These are phyloP conservation scores for Aspergillaceae sp. DNA, from an alignment of 2,329 filamentous ascomycete species.

Conservation along the genomic window DNA sequence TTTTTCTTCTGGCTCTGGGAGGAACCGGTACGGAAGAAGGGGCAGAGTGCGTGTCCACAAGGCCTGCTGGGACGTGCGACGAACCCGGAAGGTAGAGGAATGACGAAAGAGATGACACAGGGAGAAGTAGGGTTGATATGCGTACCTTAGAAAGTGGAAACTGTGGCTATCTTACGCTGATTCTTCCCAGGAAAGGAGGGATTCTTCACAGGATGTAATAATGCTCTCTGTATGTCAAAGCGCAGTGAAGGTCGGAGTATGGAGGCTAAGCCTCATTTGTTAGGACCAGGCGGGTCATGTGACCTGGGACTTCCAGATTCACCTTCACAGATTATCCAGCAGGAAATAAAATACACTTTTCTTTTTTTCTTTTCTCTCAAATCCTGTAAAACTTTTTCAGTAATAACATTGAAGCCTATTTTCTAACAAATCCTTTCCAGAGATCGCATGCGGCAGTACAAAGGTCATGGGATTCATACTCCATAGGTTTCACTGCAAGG, in stretches of 20 bases:
- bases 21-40: slow-evolving; percentile 4
- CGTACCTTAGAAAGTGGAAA: no score
- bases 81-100: no score
- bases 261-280: no score
- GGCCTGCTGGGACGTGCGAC: slow-evolving; percentile 9
- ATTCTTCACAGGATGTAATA: no score
- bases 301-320: not conserved
- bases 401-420: slow-evolving; percentile 19
- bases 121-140: no score
- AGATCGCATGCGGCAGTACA: slow-evolving; percentile 10
- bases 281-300: not conserved
- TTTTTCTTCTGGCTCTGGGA: not conserved
- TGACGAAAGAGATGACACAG: slow-evolving; percentile 12
- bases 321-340: not conserved
- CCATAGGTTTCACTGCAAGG: slow-evolving; percentile 5
- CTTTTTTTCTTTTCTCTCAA: slow-evolving; percentile 1
- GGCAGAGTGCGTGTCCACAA: slow-evolving; percentile 13
- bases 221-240: no score
- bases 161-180: no score
- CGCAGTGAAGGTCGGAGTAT: no score
- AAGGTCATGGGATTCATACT: slow-evolving; percentile 2
- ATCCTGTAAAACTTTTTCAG: slow-evolving; percentile 11
- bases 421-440: slow-evolving; percentile 18
- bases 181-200: no score
- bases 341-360: not conserved